Evolutionary conservation across 768 basidiomycete species (phyloP), one percentile per base, ranked within the genome.

Genomic region (Boletus rubropictus): DNA sequence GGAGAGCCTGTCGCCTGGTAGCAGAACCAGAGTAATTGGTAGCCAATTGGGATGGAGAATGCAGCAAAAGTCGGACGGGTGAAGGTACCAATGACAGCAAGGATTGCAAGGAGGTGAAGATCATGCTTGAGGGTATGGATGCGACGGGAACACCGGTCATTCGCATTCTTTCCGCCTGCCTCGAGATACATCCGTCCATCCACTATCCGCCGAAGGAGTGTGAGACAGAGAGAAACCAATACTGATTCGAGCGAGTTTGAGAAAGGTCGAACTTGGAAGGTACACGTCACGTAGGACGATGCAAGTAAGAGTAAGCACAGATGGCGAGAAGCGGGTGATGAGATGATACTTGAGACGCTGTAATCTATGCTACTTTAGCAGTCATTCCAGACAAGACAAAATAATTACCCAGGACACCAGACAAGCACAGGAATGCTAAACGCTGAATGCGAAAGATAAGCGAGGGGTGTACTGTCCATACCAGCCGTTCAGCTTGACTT

Each of bases 221-320:
- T 54, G 5, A 71, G 57, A 28, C 59, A 67, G 11, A 66, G 48
- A 11, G 64, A 56, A 3, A 72, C 39, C 15, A 67, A 36, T 3
- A 64, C 43, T 2, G 67, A 57, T 50, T 72, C 71, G 3, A 69
- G 47, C 3, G 69, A 63, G 39, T 70, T 72, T 17, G 70, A 70
- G 49, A 72, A 72, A 1, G 70, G 69, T 32, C 71, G 60, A 36
- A 70, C 47, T 41, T 72, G 71, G 39, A 69, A 69, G 3, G 69
- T 69, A 33, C 60, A 57, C 27, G 61, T 57, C 38, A 70, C 64
- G 35, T 72, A 59, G 20, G 70, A 71, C 9, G 70, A 70, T 0
- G 61, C 65, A 14, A 72, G 50, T 12, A 71, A 54, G 15, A 68
- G 45, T 12, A 61, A 42, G 32, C 51, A 53, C 31, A 62, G 32